A percentile compares a stretch with the other conserved stretches of the same genome.
Conservation (phyloP, 768 basidiomycete genomes). For the Mycena albidolilacea region DNA sequence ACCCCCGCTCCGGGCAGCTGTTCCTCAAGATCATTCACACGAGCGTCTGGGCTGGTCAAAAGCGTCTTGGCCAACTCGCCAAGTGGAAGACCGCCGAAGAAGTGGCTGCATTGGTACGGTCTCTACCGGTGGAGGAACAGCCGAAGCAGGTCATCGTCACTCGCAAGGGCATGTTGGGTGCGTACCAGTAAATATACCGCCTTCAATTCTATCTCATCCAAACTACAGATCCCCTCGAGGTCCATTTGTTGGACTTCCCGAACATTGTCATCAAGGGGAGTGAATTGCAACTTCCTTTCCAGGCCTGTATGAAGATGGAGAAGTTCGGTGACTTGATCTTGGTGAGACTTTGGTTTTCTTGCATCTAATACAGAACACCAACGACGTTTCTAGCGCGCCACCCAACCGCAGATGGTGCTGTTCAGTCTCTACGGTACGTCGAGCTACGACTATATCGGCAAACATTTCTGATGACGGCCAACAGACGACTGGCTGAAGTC, state of each 20-base stretch:
- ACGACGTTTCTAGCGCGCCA: constrained; percentile 75
- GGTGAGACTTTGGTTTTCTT: constrained; percentile 50
- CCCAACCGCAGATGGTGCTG: constrained; percentile 98
- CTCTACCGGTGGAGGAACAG: constrained; percentile 99
- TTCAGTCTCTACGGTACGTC: constrained; percentile 92
- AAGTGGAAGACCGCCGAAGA: constrained; percentile 99
- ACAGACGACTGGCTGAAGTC: constrained; percentile 98
- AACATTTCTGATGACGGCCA: constrained; percentile 23
- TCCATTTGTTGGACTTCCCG: constrained; percentile 99
- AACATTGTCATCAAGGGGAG: constrained; percentile 99
- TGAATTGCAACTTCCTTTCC: constrained; percentile 98
- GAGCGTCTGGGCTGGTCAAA: constrained; percentile 99
- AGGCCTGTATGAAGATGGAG: constrained; percentile 99
- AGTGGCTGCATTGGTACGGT: constrained; percentile 97
- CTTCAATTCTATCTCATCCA: constrained; percentile 12
- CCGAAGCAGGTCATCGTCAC: constrained; percentile 99
- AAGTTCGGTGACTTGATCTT: constrained; percentile 99
- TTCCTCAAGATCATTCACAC: constrained; percentile 99
- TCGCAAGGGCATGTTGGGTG: constrained; percentile 99
- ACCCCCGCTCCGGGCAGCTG: constrained; percentile 97
- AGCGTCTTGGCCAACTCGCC: constrained; percentile 98
- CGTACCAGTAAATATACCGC: constrained; percentile 42
- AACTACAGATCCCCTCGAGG: constrained; percentile 88
- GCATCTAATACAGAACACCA: constrained; percentile 28
- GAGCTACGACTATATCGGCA: constrained; percentile 13